Evolutionary conservation across 1,139 yeast species (phyloP), one percentile per base, ranked within the genome.

Genomic region (Debaryomycetaceae sp.): DNA sequence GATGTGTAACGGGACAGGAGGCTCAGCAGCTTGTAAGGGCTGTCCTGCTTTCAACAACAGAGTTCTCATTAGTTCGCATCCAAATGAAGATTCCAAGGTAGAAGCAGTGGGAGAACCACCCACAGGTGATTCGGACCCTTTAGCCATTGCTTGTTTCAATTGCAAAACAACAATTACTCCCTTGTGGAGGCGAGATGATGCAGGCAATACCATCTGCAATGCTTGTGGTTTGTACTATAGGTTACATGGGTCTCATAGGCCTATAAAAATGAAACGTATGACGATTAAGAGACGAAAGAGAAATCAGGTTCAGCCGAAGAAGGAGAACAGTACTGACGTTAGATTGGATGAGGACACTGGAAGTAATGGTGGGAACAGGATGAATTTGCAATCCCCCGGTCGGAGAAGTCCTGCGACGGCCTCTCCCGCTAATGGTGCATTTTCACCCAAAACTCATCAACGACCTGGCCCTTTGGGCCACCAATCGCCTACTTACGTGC

Each of bases 81-180:
- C 27, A 11, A 40, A 43, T 20, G 42, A 22, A 6, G 37, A 31
- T 13, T 20, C 42, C 8, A 40, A 33, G 6, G 36, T 35, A 8
- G 39, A 47, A 13, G 50, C 46, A 3, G 35, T 45, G 7, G 27
- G 24, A 22, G 30, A 37, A 11, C 24, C 42, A 4, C 52, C 47
- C 9, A 56, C 52, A 24, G 65, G 67, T 20, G n/a, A n/a, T 7
- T 30, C 41, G 17, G 78, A 69, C 42, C 70, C 78, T 27, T 67
- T 81, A 45, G 86, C 85, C 2, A 80, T 85, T 24, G 88, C 91
- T 0, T 87, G 96, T 61, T 84, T 77, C 54, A 88, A 88, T 66
- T 88, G 96, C 66, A 83, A 81, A 8, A 85, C 93, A 17, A 86
- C 93, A 6, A 85, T 87, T 51, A 88, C 96, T 0, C 96, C 96